These are phyloP conservation scores for Geotrichum siamense DNA, from an alignment of 1,139 yeast species.

Conservation along the genomic window DNA sequence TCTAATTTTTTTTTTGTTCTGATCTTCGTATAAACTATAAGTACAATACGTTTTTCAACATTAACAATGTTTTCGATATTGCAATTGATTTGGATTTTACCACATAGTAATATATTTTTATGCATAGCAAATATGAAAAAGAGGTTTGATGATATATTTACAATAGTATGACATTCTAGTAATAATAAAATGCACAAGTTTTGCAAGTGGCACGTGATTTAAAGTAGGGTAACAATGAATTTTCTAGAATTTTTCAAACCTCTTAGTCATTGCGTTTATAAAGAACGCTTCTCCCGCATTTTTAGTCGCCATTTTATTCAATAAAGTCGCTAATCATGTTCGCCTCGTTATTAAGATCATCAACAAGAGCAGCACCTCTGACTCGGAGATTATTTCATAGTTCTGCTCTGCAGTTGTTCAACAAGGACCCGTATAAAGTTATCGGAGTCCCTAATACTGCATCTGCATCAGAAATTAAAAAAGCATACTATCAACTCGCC, in stretches of 20 bases:
- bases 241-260: constrained; percentile 5
- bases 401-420: background rate
- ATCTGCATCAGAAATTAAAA: constrained; percentile 76
- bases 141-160: too few species aligned
- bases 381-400: background rate
- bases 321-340: too few species aligned
- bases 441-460: constrained; percentile 73
- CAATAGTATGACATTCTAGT: too few species aligned
- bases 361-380: background rate
- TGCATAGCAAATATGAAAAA: too few species aligned
- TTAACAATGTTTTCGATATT: too few species aligned
- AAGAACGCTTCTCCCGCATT: background rate
- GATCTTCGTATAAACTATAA: too few species aligned
- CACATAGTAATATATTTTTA: too few species aligned
- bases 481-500: constrained; percentile 88
- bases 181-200: too few species aligned
- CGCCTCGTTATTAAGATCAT: too few species aligned
- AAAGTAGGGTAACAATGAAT: constrained; percentile 1
- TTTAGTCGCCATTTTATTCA: background rate
- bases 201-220: background rate
- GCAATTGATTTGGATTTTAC: too few species aligned
- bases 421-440: constrained; percentile 71
- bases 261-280: background rate
- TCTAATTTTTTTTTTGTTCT: too few species aligned
- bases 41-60: too few species aligned